Conservation (phyloP, 2,329 filamentous ascomycete species). For the Huntiella savannae region DNA sequence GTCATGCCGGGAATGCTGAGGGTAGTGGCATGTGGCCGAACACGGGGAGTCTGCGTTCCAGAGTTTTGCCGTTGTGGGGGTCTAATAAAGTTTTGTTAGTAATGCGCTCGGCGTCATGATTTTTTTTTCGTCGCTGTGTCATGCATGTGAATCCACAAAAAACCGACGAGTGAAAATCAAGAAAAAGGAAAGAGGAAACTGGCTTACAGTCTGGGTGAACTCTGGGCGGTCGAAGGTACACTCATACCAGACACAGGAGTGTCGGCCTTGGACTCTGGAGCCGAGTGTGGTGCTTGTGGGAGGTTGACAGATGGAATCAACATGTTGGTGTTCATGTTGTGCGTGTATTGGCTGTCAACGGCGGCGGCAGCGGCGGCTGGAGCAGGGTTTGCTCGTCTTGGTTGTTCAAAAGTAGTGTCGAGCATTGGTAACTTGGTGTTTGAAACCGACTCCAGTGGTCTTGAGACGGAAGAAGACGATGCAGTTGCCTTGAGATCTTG, state of each 20-base stretch:
- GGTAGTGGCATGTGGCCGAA: conserved; percentile 72
- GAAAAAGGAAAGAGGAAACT: conserved; percentile 6
- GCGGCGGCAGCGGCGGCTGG: conserved; percentile 12
- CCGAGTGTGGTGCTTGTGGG: conserved; percentile 2
- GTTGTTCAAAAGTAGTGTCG: background rate
- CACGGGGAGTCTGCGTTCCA: conserved; percentile 55
- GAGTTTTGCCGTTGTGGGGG: conserved; percentile 55
- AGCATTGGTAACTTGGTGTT: background rate
- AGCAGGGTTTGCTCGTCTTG: conserved; percentile 17
- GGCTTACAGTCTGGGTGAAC: conserved; percentile 38
- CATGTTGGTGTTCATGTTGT: no score
- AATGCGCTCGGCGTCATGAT: background rate
- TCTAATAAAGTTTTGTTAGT: conserved; percentile 21
- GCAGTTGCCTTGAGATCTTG: conserved; percentile 10
- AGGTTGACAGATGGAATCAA: background rate
- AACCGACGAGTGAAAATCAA: background rate
- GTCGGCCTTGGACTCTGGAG: conserved; percentile 17
- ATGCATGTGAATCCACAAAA: conserved; percentile 2
- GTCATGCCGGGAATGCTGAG: conserved; percentile 95
- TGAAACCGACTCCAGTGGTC: background rate
- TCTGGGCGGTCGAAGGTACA: conserved; percentile 37
- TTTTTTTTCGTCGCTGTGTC: conserved; percentile 1
- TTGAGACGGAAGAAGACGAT: background rate
- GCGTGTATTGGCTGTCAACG: background rate
- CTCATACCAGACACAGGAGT: conserved; percentile 38